Evolutionary conservation across 2,329 filamentous ascomycete species (phyloP).

Genomic region (Monosporascus sp.): DNA sequence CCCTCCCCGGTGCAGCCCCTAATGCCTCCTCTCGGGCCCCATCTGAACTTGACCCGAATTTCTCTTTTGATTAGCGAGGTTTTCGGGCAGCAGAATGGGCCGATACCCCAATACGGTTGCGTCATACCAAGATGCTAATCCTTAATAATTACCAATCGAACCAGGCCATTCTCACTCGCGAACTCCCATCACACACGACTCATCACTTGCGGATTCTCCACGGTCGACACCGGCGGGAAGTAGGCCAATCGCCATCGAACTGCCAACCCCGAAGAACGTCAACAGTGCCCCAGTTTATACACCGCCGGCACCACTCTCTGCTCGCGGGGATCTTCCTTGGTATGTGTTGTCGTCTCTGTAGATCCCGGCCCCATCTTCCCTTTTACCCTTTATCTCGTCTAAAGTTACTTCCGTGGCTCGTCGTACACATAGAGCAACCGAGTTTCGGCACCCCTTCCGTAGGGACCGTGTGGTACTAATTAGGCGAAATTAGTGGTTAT

Average conservation of each 20-base stretch:
- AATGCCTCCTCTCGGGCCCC: not conserved
- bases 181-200: conserved; percentile 14
- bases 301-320: conserved; percentile 47
- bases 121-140: conserved; percentile 19
- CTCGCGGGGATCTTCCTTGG: conserved; percentile 54
- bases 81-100: not conserved
- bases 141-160: conserved; percentile 13
- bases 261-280: conserved; percentile 37
- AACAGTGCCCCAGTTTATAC: conserved; percentile 36
- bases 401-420: not conserved
- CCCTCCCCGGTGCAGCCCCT: too few species aligned
- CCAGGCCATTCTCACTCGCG: conserved; percentile 16
- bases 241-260: conserved; percentile 49
- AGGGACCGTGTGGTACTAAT: not conserved
- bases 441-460: not conserved
- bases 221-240: conserved; percentile 26
- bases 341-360: conserved; percentile 30
- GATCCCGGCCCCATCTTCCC: too few species aligned
- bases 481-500: conserved; percentile 42
- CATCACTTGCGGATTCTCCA: conserved; percentile 14
- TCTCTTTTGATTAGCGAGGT: not conserved
- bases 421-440: not conserved
- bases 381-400: not conserved
- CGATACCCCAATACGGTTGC: conserved; percentile 1
- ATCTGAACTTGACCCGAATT: not conserved